phyloP scores from a whole-genome alignment of 768 basidiomycete species.

The Erythrobasidium yunnanense region DNA sequence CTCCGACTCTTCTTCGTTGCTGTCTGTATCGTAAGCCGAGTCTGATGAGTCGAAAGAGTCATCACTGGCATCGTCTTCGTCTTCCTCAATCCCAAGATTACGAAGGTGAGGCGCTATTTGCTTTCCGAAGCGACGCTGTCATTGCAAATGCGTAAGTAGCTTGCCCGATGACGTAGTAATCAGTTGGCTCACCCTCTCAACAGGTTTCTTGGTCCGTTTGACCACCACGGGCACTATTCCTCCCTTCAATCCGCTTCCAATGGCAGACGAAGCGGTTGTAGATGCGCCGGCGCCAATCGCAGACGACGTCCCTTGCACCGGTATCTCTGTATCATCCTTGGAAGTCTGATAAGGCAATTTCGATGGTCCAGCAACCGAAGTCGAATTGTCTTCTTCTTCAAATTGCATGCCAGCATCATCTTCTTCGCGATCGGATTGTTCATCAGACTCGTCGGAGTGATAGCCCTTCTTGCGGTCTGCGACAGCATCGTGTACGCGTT shows the following conservation, averaged over 20 bases:
- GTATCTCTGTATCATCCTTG: too few species aligned
- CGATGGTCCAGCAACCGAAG: too few species aligned
- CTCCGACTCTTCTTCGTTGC: slow-evolving; percentile 25
- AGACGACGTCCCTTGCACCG: too few species aligned
- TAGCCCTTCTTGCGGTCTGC: slow-evolving; percentile 34
- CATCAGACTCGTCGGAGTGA: slow-evolving; percentile 31
- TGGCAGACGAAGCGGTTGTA: background rate
- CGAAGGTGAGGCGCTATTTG: slow-evolving; percentile 18
- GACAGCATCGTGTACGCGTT: slow-evolving; percentile 30
- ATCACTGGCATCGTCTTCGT: slow-evolving; percentile 44
- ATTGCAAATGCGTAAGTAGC: too few species aligned
- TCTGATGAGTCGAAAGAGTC: slow-evolving; percentile 69
- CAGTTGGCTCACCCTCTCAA: slow-evolving; percentile 10
- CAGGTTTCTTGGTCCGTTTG: background rate
- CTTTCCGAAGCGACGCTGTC: slow-evolving; percentile 19
- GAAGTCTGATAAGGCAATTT: too few species aligned
- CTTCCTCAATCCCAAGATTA: slow-evolving; percentile 32
- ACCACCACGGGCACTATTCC: slow-evolving; percentile 22
- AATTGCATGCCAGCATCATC: too few species aligned
- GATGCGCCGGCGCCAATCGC: too few species aligned
- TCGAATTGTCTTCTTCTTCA: too few species aligned
- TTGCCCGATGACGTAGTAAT: too few species aligned
- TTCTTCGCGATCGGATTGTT: slow-evolving; percentile 5
- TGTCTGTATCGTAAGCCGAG: slow-evolving; percentile 52
- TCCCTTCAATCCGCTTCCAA: background rate